Evolutionary conservation across 805 yeast species (phyloP).

Genomic region (Candida alai): DNA sequence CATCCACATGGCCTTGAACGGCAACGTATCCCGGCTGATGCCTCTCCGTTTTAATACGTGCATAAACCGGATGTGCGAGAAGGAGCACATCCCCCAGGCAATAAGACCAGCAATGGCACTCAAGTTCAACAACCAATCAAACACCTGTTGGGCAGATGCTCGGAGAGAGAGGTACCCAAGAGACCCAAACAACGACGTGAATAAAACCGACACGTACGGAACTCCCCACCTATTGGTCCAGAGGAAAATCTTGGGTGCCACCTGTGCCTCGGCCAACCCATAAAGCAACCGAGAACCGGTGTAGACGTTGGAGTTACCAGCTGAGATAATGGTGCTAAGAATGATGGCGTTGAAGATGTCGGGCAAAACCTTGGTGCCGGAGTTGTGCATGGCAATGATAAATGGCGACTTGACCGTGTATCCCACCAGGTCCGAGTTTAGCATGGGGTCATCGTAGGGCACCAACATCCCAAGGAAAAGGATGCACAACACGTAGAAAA

Average conservation of each 20-base stretch:
- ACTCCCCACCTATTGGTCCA: conserved; percentile 55
- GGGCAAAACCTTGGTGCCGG: conserved; percentile 65
- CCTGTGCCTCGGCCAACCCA: conserved; percentile 56
- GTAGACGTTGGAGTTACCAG: conserved; percentile 73
- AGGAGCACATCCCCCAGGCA: conserved; percentile 65
- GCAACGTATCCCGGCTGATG: conserved; percentile 63
- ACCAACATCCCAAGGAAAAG: conserved; percentile 69
- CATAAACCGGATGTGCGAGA: conserved; percentile 69
- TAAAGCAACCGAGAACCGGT: conserved; percentile 66
- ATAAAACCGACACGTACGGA: conserved; percentile 53
- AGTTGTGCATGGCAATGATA: conserved; percentile 64
- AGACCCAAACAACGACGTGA: conserved; percentile 59
- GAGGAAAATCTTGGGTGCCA: conserved; percentile 53
- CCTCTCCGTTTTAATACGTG: conserved; percentile 57
- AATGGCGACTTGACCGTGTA: conserved; percentile 62
- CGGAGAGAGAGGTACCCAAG: conserved; percentile 59
- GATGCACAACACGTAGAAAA: conserved; percentile 63
- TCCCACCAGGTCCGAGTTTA: conserved; percentile 36
- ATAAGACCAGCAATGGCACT: conserved; percentile 76
- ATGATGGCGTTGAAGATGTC: conserved; percentile 71
- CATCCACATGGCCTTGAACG: conserved; percentile 70
- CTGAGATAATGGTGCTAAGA: conserved; percentile 64
- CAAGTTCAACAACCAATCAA: conserved; percentile 70
- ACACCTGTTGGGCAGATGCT: conserved; percentile 51
- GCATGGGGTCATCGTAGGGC: conserved; percentile 61